Conservation (phyloP, 2,329 filamentous ascomycete species). For the Ploettnerulaceae sp. region DNA sequence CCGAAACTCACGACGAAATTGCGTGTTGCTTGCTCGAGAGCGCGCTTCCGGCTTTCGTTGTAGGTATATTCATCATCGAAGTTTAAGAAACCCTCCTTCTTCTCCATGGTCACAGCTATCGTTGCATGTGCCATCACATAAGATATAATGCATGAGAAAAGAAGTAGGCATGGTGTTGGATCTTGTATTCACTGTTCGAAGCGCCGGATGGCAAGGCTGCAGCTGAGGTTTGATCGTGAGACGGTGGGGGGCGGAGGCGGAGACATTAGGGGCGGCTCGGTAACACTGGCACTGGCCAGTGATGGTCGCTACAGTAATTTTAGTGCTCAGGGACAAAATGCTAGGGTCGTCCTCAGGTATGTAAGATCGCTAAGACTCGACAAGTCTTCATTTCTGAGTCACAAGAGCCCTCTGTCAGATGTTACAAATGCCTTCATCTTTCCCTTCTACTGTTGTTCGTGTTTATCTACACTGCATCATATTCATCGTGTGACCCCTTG, state of each 20-base stretch:
- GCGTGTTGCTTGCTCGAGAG: slow-evolving; percentile 38
- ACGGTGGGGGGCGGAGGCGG: background rate
- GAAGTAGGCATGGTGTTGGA: slow-evolving; percentile 13
- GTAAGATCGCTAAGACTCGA: background rate
- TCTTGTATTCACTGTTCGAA: slow-evolving; percentile 9
- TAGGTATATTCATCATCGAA: slow-evolving; percentile 50
- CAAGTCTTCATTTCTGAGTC: slow-evolving; percentile 17
- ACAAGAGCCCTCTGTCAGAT: slow-evolving; percentile 18
- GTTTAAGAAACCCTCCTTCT: slow-evolving; percentile 32
- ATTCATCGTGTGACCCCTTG: slow-evolving; percentile 10
- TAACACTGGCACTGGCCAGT: no score
- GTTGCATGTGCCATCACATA: background rate
- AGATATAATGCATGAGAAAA: slow-evolving; percentile 4
- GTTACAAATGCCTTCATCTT: slow-evolving; percentile 6
- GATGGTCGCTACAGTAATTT: no score
- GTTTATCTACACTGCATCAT: background rate
- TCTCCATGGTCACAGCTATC: slow-evolving; percentile 18
- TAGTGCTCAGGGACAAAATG: background rate
- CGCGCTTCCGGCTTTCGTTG: slow-evolving; percentile 38
- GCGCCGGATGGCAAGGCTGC: slow-evolving; percentile 15
- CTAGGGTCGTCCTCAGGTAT: background rate
- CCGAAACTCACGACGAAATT: slow-evolving; percentile 67
- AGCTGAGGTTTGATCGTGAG: slow-evolving; percentile 10
- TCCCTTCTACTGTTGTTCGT: background rate
- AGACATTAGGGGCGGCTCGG: no score